Evolutionary conservation across 2,329 filamentous ascomycete species (phyloP).

Genomic region (Fusarium neocosmosporiellum): DNA sequence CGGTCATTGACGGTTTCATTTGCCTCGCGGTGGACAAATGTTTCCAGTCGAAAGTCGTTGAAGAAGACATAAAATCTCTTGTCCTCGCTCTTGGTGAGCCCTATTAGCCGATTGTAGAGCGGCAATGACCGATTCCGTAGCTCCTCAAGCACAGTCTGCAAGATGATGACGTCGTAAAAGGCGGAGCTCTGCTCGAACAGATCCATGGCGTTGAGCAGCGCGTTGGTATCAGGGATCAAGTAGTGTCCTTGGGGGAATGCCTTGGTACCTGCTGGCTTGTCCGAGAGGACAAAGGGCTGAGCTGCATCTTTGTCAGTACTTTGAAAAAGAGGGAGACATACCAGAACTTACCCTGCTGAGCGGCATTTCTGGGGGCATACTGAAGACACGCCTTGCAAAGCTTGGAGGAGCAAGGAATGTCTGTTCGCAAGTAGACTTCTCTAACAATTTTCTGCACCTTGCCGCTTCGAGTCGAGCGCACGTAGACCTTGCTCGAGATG

Average conservation of each 20-base stretch:
- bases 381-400: conserved; percentile 82
- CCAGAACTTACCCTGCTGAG: conserved; percentile 72
- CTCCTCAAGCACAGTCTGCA: conserved; percentile 97
- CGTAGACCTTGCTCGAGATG: conserved; percentile 95
- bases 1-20: conserved; percentile 95
- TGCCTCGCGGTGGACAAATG: conserved; percentile 78
- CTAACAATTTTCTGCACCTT: conserved; percentile 99
- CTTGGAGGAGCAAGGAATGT: conserved; percentile 96
- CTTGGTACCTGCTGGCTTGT: conserved; percentile 86
- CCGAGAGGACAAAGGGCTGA: conserved; percentile 87
- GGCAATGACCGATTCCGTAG: conserved; percentile 93
- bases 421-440: conserved; percentile 93
- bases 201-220: conserved; percentile 95
- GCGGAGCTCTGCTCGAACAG: conserved; percentile 91
- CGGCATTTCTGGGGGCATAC: conserved; percentile 81
- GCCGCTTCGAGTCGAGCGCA: conserved; percentile 92
- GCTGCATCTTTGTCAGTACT: conserved; percentile 59
- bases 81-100: conserved; percentile 92
- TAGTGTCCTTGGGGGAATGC: conserved; percentile 90
- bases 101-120: conserved; percentile 92
- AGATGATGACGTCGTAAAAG: conserved; percentile 95
- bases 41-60: conserved; percentile 97
- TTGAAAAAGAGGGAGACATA: background rate
- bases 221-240: conserved; percentile 95
- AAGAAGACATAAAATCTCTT: conserved; percentile 99